Percentiles rank a stretch among this genome's conserved stretches.
Evolutionary conservation across 805 yeast genomes (phyloP).

Genomic region (Saturnispora halmiae): DNA sequence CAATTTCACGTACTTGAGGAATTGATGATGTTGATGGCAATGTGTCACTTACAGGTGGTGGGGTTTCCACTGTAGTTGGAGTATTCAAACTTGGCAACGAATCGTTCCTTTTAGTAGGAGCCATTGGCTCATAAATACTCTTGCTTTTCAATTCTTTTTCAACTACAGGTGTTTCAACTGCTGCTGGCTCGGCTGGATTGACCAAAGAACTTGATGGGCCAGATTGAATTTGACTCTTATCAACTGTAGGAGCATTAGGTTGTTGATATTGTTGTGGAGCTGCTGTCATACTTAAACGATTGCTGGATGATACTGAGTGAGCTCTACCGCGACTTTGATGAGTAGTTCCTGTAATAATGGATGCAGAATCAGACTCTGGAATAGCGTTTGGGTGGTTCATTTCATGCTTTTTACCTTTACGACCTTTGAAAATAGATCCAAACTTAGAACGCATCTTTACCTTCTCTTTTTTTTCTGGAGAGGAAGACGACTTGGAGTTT

Average conservation of each 20-base stretch:
- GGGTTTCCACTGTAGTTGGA: background rate
- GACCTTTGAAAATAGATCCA: slow-evolving; percentile 57
- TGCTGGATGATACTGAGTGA: slow-evolving; percentile 11
- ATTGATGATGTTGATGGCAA: slow-evolving; percentile 5
- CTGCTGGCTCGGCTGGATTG: slow-evolving; percentile 4
- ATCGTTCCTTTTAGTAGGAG: slow-evolving; percentile 25
- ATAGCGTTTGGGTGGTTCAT: slow-evolving; percentile 18
- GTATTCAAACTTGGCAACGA: slow-evolving; percentile 17
- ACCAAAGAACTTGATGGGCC: slow-evolving; percentile 5
- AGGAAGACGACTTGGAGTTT: slow-evolving; percentile 3
- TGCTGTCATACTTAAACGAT: background rate
- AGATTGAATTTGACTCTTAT: background rate
- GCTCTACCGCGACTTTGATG: slow-evolving; percentile 11
- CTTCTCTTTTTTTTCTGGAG: slow-evolving; percentile 22
- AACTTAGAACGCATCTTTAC: slow-evolving; percentile 53
- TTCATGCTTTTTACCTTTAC: slow-evolving; percentile 34
- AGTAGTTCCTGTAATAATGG: slow-evolving; percentile 20
- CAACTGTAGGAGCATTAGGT: background rate
- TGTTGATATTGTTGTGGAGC: background rate
- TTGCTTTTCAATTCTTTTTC: no score
- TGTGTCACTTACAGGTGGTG: slow-evolving; percentile 7
- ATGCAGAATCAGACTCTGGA: slow-evolving; percentile 27
- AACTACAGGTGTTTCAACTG: slow-evolving; percentile 2
- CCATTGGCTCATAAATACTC: slow-evolving; percentile 21
- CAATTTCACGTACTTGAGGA: slow-evolving; percentile 7